A percentile compares a stretch with the other conserved stretches of the same genome.
These are phyloP conservation scores for Macrophomina phaseolina DNA, from an alignment of 2,329 filamentous ascomycete genomes.

Conservation along the genomic window DNA sequence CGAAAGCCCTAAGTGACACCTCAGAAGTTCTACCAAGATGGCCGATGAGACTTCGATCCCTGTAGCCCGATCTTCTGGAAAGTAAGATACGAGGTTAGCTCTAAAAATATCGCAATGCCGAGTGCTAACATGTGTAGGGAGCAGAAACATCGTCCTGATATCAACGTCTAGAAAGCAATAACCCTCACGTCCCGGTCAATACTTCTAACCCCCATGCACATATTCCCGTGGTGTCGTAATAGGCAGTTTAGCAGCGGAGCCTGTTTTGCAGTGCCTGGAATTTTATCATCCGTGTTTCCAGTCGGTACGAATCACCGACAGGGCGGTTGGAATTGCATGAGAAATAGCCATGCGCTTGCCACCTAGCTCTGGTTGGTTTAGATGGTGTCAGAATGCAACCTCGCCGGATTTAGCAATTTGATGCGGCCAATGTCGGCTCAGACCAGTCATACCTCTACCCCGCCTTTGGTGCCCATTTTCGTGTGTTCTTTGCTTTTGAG, in stretches of 20 bases:
- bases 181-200: too few relatives aligned
- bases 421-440: slow-evolving; percentile 7
- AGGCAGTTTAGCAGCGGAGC: too few relatives aligned
- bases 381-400: not conserved
- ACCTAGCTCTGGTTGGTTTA: not conserved
- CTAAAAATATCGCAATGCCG: too few relatives aligned
- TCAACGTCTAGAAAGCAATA: not conserved
- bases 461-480: not conserved
- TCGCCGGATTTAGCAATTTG: not conserved
- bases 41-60: not conserved
- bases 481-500: not conserved
- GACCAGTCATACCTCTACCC: slow-evolving; percentile 14
- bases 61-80: not conserved
- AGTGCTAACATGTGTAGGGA: not conserved
- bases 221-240: too few relatives aligned
- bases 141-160: not conserved
- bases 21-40: not conserved
- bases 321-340: too few relatives aligned
- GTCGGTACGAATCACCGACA: too few relatives aligned
- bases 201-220: too few relatives aligned
- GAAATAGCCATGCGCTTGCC: not conserved
- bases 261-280: too few relatives aligned
- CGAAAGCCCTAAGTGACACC: not conserved
- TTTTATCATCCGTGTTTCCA: too few relatives aligned
- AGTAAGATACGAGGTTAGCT: not conserved